Evolutionary conservation across 1,284 basidiomycete genomes (phyloP).

Genomic region (Marasmius fiardii): DNA sequence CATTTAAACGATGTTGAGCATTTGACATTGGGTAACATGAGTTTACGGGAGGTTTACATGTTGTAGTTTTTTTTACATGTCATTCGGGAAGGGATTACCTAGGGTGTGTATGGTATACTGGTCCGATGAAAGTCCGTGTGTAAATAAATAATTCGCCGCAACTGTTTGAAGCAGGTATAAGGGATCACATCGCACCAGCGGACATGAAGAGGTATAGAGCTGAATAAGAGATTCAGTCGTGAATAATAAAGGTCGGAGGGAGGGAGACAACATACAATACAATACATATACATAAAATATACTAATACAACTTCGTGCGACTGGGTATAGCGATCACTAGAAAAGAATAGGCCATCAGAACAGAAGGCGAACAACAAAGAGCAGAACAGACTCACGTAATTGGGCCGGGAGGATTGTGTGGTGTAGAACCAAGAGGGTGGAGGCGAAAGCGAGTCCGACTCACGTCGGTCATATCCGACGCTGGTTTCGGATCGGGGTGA

Average conservation of each 20-base stretch:
- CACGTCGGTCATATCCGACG: not conserved
- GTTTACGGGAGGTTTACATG: slow-evolving; percentile 1
- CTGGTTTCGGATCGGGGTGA: slow-evolving; percentile 2
- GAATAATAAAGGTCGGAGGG: too few species aligned
- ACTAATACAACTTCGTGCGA: not conserved
- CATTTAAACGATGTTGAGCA: slow-evolving; percentile 23
- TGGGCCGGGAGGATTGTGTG: slow-evolving; percentile 1
- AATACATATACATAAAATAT: not conserved
- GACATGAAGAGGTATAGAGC: not conserved
- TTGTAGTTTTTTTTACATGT: slow-evolving; percentile 4
- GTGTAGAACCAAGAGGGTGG: not conserved
- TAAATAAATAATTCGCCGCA: not conserved
- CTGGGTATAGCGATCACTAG: not conserved
- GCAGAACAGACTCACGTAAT: slow-evolving; percentile 1
- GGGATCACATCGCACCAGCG: not conserved
- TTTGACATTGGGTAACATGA: not conserved
- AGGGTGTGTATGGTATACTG: not conserved
- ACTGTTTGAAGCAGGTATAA: not conserved
- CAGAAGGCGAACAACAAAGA: not conserved
- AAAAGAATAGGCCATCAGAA: not conserved
- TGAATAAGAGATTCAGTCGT: not conserved
- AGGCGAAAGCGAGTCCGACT: slow-evolving; percentile 6
- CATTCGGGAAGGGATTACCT: not conserved
- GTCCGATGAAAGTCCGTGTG: not conserved
- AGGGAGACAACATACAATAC: not conserved